Conservation (phyloP, 768 basidiomycete species). For the Filobasidium wieringae region DNA sequence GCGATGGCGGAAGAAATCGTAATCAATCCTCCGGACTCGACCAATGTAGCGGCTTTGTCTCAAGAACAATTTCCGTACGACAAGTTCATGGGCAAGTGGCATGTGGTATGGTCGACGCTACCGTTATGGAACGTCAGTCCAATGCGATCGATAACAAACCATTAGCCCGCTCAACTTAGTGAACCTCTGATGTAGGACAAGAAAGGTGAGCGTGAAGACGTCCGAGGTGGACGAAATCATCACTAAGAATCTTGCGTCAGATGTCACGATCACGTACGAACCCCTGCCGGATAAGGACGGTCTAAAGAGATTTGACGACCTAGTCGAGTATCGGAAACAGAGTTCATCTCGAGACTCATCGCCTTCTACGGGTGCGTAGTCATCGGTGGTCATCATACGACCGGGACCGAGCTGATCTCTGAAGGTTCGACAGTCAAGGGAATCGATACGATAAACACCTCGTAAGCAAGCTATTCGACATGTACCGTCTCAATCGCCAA, state of each 20-base stretch:
- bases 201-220: too few species aligned
- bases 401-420: background rate
- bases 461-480: conserved; percentile 12
- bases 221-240: background rate
- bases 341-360: conserved; percentile 22
- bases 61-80: background rate
- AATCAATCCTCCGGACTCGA: background rate
- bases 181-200: conserved; percentile 24
- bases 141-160: background rate
- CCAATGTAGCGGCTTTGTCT: background rate
- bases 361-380: conserved; percentile 30
- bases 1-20: too few species aligned
- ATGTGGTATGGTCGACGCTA: conserved; percentile 41
- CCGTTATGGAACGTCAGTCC: conserved; percentile 43
- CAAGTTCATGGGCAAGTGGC: conserved; percentile 37
- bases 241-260: too few species aligned
- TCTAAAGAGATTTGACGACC: conserved; percentile 34
- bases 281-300: conserved; percentile 18
- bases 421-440: conserved; percentile 24
- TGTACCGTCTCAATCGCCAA: background rate
- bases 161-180: background rate
- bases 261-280: conserved; percentile 42
- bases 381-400: background rate
- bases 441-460: conserved; percentile 30
- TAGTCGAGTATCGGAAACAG: conserved; percentile 39